A percentile compares a stretch with the other conserved stretches of the same genome.
These are phyloP conservation scores for Cornus controversa DNA, from an alignment of 148 eudicot species.

Conservation along the genomic window DNA sequence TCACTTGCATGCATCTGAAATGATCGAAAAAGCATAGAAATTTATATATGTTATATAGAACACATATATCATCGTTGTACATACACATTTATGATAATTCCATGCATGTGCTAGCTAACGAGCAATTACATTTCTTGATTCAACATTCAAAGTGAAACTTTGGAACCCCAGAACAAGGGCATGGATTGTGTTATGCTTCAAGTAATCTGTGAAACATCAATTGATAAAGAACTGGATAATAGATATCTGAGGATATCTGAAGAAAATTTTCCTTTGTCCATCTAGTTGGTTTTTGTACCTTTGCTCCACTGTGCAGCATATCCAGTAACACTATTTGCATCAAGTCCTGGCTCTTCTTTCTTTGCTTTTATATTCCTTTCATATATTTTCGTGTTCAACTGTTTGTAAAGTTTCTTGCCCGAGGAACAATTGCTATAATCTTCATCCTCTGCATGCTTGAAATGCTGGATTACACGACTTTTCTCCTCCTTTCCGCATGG, in stretches of 20 bases:
- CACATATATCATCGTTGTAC: constrained; percentile 20
- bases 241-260: too few species aligned
- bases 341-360: constrained; percentile 28
- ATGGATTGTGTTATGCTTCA: too few species aligned
- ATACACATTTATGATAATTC: constrained; percentile 8
- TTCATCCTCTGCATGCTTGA: constrained; percentile 7
- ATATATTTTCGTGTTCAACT: constrained; percentile 26
- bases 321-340: not conserved
- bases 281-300: too few species aligned
- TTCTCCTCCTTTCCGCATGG: not conserved
- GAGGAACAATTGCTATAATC: constrained; percentile 11
- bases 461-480: constrained; percentile 5
- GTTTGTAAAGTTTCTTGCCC: constrained; percentile 32
- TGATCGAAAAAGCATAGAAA: not conserved
- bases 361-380: constrained; percentile 19
- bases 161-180: too few species aligned
- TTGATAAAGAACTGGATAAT: too few species aligned
- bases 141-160: too few species aligned
- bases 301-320: not conserved
- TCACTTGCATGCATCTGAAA: not conserved
- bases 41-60: constrained; percentile 1
- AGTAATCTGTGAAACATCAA: too few species aligned
- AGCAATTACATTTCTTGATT: too few species aligned
- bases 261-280: too few species aligned
- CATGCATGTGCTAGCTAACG: constrained; percentile 20